Evolutionary conservation across 179 eudicot species (phyloP).

Genomic region (Corrigiola litoralis): DNA sequence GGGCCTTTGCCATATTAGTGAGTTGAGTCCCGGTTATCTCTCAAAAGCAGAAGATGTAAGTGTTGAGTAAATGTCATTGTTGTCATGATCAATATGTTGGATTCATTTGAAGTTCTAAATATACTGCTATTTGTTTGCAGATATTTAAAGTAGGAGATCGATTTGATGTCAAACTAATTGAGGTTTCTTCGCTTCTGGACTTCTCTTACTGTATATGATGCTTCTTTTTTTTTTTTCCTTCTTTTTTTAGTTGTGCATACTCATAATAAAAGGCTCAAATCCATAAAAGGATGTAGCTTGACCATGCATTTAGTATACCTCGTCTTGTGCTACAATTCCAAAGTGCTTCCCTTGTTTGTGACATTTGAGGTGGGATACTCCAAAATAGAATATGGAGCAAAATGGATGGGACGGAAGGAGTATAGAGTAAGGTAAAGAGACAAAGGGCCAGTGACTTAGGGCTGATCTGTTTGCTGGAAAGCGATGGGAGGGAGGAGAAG

Average conservation of each 20-base stretch:
- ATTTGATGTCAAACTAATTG: conserved; percentile 93
- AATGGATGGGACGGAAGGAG: no score
- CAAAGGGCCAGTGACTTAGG: no score
- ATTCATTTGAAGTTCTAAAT: conserved; percentile 10
- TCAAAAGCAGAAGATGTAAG: conserved; percentile 96
- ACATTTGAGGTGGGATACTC: no score
- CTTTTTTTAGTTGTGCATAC: not conserved
- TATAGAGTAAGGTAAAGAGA: no score
- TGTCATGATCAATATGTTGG: conserved; percentile 2
- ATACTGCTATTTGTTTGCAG: conserved; percentile 30
- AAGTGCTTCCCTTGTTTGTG: no score
- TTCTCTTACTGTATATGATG: not conserved
- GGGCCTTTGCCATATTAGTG: conserved; percentile 99
- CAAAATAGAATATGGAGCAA: no score
- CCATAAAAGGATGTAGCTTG: no score
- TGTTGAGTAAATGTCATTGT: not conserved
- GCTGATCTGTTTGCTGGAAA: no score
- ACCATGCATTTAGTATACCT: no score
- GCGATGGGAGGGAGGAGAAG: no score
- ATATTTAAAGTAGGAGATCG: conserved; percentile 89
- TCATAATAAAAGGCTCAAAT: no score
- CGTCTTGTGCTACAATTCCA: no score
- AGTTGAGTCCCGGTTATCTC: conserved; percentile 76
- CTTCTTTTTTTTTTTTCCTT: not conserved
- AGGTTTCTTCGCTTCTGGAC: conserved; percentile 39